A percentile compares a stretch with the other conserved stretches of the same genome.
These are phyloP conservation scores for Penicillium sp. DNA, from an alignment of 2,329 filamentous ascomycete genomes.

Conservation along the genomic window DNA sequence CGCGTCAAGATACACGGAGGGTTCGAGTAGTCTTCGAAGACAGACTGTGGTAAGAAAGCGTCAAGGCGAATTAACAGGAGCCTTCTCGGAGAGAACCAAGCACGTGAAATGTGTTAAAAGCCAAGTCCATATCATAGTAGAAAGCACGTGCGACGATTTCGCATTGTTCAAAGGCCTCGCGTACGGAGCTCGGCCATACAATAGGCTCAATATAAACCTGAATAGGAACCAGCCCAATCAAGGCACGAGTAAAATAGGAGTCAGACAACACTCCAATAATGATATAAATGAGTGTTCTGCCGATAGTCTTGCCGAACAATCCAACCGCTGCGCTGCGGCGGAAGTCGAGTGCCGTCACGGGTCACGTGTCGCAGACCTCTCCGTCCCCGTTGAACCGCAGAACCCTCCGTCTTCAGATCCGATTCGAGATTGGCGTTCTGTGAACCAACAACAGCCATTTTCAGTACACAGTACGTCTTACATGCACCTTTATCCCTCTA, in stretches of 20 bases:
- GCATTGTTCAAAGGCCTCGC: conserved; percentile 2
- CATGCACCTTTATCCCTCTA: not conserved
- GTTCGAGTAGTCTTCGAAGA: not conserved
- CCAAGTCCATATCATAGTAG: conserved; percentile 1
- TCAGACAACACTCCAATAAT: not conserved
- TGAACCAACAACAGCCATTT: conserved; percentile 10
- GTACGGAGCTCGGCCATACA: not conserved
- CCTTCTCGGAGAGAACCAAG: not conserved
- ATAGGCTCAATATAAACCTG: not conserved
- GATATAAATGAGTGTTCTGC: not conserved
- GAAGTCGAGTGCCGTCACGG: conserved; percentile 7
- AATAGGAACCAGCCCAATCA: conserved; percentile 4
- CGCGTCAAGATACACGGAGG: not conserved
- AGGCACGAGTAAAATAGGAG: not conserved
- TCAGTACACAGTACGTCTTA: conserved; percentile 13
- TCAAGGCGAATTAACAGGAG: not conserved
- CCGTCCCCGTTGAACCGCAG: conserved; percentile 6
- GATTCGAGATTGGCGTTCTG: conserved; percentile 8
- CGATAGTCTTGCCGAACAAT: not conserved
- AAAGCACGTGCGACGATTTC: conserved; percentile 5
- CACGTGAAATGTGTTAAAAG: not conserved
- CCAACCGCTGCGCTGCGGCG: not conserved
- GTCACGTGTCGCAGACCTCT: conserved; percentile 6
- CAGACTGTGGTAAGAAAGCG: not conserved
- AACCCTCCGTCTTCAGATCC: conserved; percentile 7